Conservation (phyloP, 2,329 filamentous ascomycete species). For the Aspergillus neoniger region DNA sequence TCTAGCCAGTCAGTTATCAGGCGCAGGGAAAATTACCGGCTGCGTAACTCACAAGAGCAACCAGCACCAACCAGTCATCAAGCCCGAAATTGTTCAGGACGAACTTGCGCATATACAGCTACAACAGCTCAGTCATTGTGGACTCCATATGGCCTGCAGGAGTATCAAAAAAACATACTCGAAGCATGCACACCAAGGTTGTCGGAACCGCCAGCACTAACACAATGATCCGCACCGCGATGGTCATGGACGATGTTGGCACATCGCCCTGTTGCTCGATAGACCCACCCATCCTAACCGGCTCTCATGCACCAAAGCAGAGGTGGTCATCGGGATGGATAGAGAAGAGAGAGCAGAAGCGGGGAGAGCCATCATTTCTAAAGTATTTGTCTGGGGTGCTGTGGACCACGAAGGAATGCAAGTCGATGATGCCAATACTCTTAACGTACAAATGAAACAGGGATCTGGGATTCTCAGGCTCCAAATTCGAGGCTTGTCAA, state of each 20-base stretch:
- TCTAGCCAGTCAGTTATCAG: background rate
- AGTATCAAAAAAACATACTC: background rate
- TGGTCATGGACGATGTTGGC: background rate
- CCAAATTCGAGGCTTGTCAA: background rate
- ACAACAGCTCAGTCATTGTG: background rate
- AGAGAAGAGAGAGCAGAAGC: background rate
- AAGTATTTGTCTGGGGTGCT: background rate
- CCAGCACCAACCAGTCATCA: constrained; percentile 21
- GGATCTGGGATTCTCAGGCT: background rate
- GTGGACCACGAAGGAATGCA: background rate
- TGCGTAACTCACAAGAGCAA: constrained; percentile 12
- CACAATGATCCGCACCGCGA: constrained; percentile 6
- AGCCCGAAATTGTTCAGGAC: constrained; percentile 17
- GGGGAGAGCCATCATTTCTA: background rate
- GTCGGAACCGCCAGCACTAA: constrained; percentile 4
- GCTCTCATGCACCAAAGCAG: background rate
- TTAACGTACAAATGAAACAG: background rate
- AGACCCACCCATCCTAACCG: background rate
- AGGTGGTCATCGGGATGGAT: background rate
- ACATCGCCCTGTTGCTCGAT: background rate
- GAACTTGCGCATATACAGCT: constrained; percentile 22
- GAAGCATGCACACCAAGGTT: constrained; percentile 4
- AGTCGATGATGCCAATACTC: background rate
- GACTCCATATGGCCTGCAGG: background rate
- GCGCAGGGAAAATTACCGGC: background rate